Base-by-base conservation (phyloP, 1,284 basidiomycete genomes). In the Naganishia cerealis region DNA sequence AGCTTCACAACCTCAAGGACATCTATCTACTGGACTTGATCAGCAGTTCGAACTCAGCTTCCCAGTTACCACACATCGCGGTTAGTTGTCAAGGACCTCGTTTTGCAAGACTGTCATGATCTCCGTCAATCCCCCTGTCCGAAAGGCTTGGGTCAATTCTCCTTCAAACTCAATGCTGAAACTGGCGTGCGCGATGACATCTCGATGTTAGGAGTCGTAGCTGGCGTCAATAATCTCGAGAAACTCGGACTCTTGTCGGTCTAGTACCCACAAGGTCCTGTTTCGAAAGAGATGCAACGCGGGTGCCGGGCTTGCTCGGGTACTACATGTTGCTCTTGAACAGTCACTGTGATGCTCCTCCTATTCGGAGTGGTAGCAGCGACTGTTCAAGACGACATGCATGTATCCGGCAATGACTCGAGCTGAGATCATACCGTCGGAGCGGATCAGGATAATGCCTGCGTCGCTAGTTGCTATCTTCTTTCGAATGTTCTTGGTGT, bases 391-490 rank as follows among this genome's bases (percentile, higher is more conserved):
- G 48, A 39, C 61, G 50, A 54, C 15, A 33, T 63, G 50, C 50
- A 40, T 54, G 61, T 63, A 63, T 54, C 40, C 61, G 61, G 21
- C 61, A 63, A 53, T 63, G 66, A 48, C 29, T 65, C 36, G 76
- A 74, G 80, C 80, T 81, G 80, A 81, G 80, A 81, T 81, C 73
- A 81, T 77, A 81, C 80, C 80, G 80, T 81, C 74, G 54, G 72
- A 81, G 80, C 79, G 78, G 80, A 81, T 71, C 80, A 80, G 79
- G 80, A 76, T 80, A 79, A 80, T 79, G 75, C 80, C 79, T 80
- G 80, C 80, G 80, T 78, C 78, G 79, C 79, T 75, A 81, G 78
- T 79, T 78, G 74, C 74, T 71, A 68, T 71, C 66, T 67, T 62
- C 66, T 52, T 69, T 67, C 67, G 59, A 67, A 67, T 71, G 71